Evolutionary conservation across 176 grass and related monocot genomes (phyloP).

Genomic region (Carex pumila): DNA sequence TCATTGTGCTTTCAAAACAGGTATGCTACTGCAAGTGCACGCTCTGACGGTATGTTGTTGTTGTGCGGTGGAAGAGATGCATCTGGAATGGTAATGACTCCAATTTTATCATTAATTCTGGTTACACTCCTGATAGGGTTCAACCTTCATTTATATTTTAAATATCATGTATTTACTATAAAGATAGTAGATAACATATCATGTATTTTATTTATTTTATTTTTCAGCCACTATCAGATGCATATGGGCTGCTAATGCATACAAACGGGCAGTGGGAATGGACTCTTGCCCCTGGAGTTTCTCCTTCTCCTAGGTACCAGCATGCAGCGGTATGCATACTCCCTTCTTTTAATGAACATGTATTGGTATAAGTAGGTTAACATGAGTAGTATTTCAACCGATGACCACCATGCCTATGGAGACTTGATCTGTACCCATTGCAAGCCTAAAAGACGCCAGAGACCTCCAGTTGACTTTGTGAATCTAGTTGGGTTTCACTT

Average conservation of each 20-base stretch:
- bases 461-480: neutral
- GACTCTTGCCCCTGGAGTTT: conserved; percentile 93
- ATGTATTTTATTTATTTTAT: neutral
- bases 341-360: conserved; percentile 1
- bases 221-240: conserved; percentile 77
- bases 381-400: neutral
- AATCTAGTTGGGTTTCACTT: too few relatives aligned
- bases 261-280: conserved; percentile 97
- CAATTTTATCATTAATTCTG: conserved; percentile 23
- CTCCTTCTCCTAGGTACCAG: conserved; percentile 98
- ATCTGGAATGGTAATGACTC: conserved; percentile 65
- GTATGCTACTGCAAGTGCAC: conserved; percentile 96
- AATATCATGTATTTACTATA: neutral
- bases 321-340: conserved; percentile 86
- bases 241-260: conserved; percentile 98
- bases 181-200: neutral
- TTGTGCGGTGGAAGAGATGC: conserved; percentile 97
- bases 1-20: conserved; percentile 26
- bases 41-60: conserved; percentile 97
- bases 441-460: neutral
- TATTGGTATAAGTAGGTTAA: neutral
- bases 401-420: neutral
- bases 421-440: neutral
- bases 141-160: neutral
- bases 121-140: neutral